Evolutionary conservation across 176 grass and related monocot genomes (phyloP).

Genomic region (Aegilops umbellulata): DNA sequence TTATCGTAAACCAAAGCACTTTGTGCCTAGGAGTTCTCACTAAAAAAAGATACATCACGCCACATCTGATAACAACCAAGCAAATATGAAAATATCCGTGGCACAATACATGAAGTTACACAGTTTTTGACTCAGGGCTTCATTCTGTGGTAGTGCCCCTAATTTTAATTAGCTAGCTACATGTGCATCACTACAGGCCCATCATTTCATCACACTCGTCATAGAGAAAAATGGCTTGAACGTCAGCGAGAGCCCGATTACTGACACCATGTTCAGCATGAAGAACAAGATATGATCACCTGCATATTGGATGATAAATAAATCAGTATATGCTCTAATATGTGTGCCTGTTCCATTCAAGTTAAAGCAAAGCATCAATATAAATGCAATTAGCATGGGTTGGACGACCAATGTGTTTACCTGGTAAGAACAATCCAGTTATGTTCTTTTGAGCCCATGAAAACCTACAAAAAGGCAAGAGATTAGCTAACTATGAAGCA

Average conservation of each 20-base stretch:
- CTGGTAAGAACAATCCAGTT: conserved; percentile 41
- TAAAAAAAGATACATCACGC: too few species aligned
- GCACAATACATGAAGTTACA: too few species aligned
- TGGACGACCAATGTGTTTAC: conserved; percentile 15
- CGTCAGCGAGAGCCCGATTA: conserved; percentile 38
- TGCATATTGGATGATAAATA: conserved; percentile 14
- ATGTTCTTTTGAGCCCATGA: conserved; percentile 63
- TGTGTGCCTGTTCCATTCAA: background rate
- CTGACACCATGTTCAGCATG: conserved; percentile 37
- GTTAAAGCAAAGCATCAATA: background rate
- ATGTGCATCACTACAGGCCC: background rate
- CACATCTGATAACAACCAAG: too few species aligned
- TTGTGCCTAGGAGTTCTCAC: too few species aligned
- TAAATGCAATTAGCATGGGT: background rate
- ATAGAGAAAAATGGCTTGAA: conserved; percentile 53
- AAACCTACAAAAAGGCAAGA: conserved; percentile 37
- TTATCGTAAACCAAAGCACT: too few species aligned
- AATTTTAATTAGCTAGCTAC: background rate
- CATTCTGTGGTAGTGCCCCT: background rate
- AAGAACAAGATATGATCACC: conserved; percentile 58
- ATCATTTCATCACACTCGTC: conserved; percentile 7
- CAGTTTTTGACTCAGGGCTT: too few species aligned
- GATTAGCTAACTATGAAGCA: background rate
- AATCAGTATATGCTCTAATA: background rate
- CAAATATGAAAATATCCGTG: too few species aligned